Conservation (phyloP, 2,329 filamentous ascomycete genomes). For the Gaeumannomyces sp. region DNA sequence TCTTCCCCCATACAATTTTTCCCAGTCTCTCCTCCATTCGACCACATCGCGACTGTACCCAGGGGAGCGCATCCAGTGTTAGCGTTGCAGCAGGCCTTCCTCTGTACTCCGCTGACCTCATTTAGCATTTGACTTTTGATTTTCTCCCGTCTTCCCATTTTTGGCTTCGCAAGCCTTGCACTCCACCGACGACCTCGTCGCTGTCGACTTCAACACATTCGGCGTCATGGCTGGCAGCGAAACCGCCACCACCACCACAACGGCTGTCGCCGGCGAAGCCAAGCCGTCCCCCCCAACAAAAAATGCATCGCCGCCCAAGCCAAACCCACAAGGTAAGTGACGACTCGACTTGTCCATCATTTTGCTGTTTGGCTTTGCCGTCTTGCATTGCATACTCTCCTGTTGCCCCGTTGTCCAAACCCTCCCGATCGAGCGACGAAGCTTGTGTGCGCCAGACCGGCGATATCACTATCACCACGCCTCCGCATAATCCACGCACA, state of each 20-base stretch:
- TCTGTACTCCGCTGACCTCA: conserved; percentile 8
- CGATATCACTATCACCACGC: background rate
- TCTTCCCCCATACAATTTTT: background rate
- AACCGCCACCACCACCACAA: conserved; percentile 1
- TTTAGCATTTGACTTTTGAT: conserved; percentile 1
- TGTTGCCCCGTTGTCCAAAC: background rate
- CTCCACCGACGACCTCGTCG: background rate
- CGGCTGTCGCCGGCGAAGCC: background rate
- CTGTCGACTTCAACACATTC: background rate
- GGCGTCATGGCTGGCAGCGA: conserved; percentile 1
- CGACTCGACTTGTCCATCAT: background rate
- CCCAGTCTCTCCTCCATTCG: conserved; percentile 1
- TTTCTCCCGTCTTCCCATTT: background rate
- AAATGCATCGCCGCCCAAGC: conserved; percentile 3
- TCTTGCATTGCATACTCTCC: background rate
- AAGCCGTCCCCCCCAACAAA: background rate
- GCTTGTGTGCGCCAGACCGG: background rate
- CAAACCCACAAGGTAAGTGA: conserved; percentile 4
- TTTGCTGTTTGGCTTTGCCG: background rate
- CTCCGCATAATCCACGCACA: background rate
- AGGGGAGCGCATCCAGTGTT: background rate
- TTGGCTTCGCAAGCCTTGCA: background rate
- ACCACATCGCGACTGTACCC: conserved; percentile 3
- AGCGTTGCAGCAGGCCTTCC: background rate
- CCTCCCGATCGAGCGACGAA: background rate